Conservation (phyloP, 192 early-diverging fungal species). For the Rhizoclosmatium sp. region DNA sequence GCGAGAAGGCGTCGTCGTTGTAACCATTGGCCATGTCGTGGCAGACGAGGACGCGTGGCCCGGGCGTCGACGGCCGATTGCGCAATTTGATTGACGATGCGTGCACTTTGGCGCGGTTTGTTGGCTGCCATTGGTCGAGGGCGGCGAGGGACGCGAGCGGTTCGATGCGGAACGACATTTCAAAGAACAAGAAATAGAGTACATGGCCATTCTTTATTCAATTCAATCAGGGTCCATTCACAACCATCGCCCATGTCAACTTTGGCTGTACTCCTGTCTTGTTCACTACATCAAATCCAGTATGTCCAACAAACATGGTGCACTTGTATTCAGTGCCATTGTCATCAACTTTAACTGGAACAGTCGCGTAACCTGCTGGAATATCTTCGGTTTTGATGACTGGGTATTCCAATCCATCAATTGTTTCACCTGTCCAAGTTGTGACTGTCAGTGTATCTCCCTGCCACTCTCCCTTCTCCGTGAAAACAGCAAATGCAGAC, state of each 20-base stretch:
- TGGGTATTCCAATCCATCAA: constrained; percentile 10
- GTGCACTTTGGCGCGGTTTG: constrained; percentile 47
- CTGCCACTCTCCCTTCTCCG: constrained; percentile 15
- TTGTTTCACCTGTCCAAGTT: not conserved
- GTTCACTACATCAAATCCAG: constrained; percentile 7
- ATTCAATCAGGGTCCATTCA: constrained; percentile 1
- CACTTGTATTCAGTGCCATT: constrained; percentile 16
- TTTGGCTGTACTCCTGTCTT: not conserved
- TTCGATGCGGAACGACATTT: not conserved
- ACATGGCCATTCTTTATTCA: too few relatives aligned
- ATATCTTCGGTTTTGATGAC: not conserved
- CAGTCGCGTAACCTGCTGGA: constrained; percentile 22
- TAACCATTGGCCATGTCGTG: constrained; percentile 75
- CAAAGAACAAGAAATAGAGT: too few relatives aligned
- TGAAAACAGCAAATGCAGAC: constrained; percentile 22
- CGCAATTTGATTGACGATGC: constrained; percentile 43
- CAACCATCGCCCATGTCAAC: constrained; percentile 18
- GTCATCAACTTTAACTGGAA: constrained; percentile 11
- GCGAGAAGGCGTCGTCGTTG: constrained; percentile 54
- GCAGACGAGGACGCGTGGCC: constrained; percentile 50
- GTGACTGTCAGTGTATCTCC: constrained; percentile 14
- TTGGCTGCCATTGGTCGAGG: constrained; percentile 53
- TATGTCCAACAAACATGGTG: constrained; percentile 25
- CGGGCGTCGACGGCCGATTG: not conserved
- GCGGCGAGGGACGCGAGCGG: constrained; percentile 40